These are phyloP conservation scores for Collybiopsis luxurians DNA, from an alignment of 768 basidiomycete genomes.

Conservation along the genomic window DNA sequence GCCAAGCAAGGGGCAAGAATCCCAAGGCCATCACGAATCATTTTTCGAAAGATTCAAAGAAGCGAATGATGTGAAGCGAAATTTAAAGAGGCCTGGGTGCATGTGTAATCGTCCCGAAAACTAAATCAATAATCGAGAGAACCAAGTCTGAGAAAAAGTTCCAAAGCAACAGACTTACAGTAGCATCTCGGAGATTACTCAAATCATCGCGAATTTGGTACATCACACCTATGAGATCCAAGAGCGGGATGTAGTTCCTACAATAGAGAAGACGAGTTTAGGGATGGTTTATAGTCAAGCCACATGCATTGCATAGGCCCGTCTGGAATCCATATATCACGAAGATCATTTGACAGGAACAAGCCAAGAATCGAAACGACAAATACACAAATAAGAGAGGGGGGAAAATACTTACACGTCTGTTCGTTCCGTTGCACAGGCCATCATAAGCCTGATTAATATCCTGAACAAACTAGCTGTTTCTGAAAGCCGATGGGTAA, in stretches of 20 bases:
- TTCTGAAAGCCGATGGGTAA: constrained; percentile 51
- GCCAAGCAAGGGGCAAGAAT: too few relatives aligned
- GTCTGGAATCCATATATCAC: too few relatives aligned
- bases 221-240: constrained; percentile 91
- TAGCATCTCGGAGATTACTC: constrained; percentile 86
- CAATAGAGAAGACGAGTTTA: neutral
- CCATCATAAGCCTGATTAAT: constrained; percentile 96
- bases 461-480: constrained; percentile 93
- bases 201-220: constrained; percentile 97
- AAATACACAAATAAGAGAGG: neutral
- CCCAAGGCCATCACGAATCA: too few relatives aligned
- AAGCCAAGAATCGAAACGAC: too few relatives aligned
- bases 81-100: too few relatives aligned
- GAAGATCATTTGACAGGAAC: too few relatives aligned
- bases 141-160: too few relatives aligned
- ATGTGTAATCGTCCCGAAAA: too few relatives aligned
- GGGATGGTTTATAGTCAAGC: neutral
- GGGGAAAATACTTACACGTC: constrained; percentile 49
- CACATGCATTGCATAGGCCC: too few relatives aligned
- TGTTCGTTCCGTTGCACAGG: constrained; percentile 62
- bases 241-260: constrained; percentile 88
- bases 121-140: too few relatives aligned
- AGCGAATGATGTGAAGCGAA: too few relatives aligned
- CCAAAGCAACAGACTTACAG: constrained; percentile 43
- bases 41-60: too few relatives aligned